These are phyloP conservation scores for Lathyrus tuberosus DNA, from an alignment of 306 rosid species.

Conservation along the genomic window DNA sequence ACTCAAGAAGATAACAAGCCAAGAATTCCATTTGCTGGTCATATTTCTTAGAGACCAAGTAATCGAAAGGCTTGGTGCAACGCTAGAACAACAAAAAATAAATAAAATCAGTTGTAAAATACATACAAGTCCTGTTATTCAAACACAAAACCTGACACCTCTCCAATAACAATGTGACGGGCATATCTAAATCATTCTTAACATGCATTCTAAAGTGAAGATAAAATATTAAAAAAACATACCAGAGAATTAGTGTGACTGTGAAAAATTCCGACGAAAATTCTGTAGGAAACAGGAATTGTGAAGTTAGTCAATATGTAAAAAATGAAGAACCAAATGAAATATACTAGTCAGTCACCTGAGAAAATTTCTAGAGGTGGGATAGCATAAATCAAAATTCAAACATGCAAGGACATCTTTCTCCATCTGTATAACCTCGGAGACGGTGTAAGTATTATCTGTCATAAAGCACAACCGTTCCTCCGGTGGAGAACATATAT, in stretches of 20 bases:
- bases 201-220: too few species aligned
- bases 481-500: slow-evolving; percentile 46
- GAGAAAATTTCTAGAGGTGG: slow-evolving; percentile 53
- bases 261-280: neutral
- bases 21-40: slow-evolving; percentile 39
- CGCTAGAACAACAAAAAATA: neutral
- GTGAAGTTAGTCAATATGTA: neutral
- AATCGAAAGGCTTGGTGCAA: neutral
- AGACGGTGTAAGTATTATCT: slow-evolving; percentile 46
- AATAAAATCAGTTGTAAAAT: neutral
- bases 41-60: too few species aligned
- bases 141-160: too few species aligned
- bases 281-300: neutral
- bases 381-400: slow-evolving; percentile 40
- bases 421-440: slow-evolving; percentile 57
- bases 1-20: slow-evolving; percentile 55
- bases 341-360: slow-evolving; percentile 10
- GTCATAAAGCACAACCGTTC: slow-evolving; percentile 56
- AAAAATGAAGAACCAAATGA: too few species aligned
- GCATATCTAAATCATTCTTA: too few species aligned
- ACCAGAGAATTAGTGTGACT: too few species aligned
- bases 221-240: too few species aligned
- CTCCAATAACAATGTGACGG: too few species aligned
- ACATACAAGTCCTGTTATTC: neutral
- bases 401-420: slow-evolving; percentile 35